A percentile compares a stretch with the other conserved stretches of the same genome.
Conservation (phyloP, 2,329 filamentous ascomycete genomes). For the Colletotrichum brevisporum region DNA sequence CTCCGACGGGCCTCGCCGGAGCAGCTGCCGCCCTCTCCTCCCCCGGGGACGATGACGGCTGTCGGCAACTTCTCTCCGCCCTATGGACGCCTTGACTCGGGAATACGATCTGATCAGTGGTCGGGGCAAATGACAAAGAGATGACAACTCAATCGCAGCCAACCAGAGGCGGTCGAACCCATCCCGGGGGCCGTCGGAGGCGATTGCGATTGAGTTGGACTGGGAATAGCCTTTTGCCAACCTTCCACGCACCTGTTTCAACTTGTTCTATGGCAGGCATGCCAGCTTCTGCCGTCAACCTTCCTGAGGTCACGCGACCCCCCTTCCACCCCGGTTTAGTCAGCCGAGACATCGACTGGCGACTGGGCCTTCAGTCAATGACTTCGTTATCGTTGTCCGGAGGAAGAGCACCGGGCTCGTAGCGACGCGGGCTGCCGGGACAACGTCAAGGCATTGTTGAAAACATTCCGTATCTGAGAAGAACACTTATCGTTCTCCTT, state of each 20-base stretch:
- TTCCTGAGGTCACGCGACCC: slow-evolving; percentile 15
- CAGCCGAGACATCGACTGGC: slow-evolving; percentile 6
- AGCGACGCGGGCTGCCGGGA: slow-evolving; percentile 2
- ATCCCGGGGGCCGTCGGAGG: neutral
- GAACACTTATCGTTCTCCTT: neutral
- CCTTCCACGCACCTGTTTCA: slow-evolving; percentile 30
- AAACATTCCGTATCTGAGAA: slow-evolving; percentile 13
- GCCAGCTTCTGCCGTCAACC: slow-evolving; percentile 15
- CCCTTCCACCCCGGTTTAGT: neutral
- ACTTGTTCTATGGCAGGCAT: slow-evolving; percentile 32
- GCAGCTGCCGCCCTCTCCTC: neutral
- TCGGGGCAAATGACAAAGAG: slow-evolving; percentile 17
- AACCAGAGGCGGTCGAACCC: slow-evolving; percentile 1
- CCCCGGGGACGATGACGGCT: neutral
- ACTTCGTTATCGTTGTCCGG: slow-evolving; percentile 11
- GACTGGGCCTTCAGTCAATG: slow-evolving; percentile 27
- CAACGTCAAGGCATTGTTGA: slow-evolving; percentile 1
- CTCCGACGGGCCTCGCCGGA: neutral
- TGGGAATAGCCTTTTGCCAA: slow-evolving; percentile 18
- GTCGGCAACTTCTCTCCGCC: neutral
- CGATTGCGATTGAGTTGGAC: slow-evolving; percentile 11
- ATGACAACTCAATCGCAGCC: slow-evolving; percentile 17
- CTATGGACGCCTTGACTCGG: neutral
- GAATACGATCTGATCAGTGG: neutral
- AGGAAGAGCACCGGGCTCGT: neutral